Base-by-base conservation (phyloP, 257 asterid genomes). In the Penstemon davidsonii region DNA sequence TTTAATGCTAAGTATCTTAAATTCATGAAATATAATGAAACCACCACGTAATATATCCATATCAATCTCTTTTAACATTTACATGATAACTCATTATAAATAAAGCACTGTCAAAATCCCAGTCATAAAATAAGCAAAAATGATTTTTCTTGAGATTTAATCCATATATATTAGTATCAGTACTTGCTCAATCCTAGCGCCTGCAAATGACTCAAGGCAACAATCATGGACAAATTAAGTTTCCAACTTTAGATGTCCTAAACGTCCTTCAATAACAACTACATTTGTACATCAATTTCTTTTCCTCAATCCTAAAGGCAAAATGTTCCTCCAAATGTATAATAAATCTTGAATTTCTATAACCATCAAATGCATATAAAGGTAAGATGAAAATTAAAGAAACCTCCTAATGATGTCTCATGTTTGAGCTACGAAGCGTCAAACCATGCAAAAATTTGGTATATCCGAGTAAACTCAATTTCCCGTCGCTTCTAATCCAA, bases 381-480 rank as follows among this genome's bases (percentile, higher is more conserved):
- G 13, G 18, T 15, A 15, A 15, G 18, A 15, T 15, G 65, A 73
- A 46, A 38, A 37, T 19, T 53, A n/a, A 47, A 64, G 45, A 19
- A 44, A 52, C 13, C 13, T 8, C 18, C 77, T 82, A 87, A 60
- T 81, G 88, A 49, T 83, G 91, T 82, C 96, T 85, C 62, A 73
- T 79, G 66, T 84, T 86, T 41, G 96, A 83, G 80, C 87, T 82
- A 3, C 96, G 96, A 67, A 86, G 80, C 4, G 98, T 89, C 77
- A 88, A 87, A 60, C 98, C 98, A 65, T 91, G 98, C 86, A 91
- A 89, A 80, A 88, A 87, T 84, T 88, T 91, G 59, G 95, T 85
- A 67, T 83, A 92, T 39, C 98, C 98, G 63, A 89, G 78, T 66
- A 92, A 73, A 71, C 87, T 83, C 53, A 92, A 94, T 73, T 84